These are phyloP conservation scores for Fusarium clavum DNA, from an alignment of 2,329 filamentous ascomycete species.

Conservation along the genomic window DNA sequence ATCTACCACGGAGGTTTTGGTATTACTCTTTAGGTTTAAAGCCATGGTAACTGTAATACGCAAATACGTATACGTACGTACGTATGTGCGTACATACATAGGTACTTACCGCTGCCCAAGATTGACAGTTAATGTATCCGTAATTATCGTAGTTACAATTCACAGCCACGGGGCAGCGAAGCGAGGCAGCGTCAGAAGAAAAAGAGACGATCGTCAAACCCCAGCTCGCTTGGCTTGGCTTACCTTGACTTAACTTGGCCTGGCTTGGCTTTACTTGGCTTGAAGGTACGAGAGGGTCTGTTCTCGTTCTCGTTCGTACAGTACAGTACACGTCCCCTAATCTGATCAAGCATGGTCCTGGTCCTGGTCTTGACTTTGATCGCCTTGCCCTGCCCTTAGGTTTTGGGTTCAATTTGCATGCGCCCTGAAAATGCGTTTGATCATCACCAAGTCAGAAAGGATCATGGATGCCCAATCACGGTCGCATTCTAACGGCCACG, in stretches of 20 bases:
- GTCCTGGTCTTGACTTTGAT: slow-evolving; percentile 15
- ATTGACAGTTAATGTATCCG: neutral
- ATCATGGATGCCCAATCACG: slow-evolving; percentile 15
- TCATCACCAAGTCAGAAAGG: slow-evolving; percentile 1
- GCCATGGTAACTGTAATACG: slow-evolving; percentile 3
- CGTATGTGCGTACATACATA: neutral
- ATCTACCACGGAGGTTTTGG: neutral
- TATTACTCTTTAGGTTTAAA: neutral
- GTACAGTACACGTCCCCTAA: slow-evolving; percentile 9
- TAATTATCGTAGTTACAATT: neutral
- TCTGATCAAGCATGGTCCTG: neutral
- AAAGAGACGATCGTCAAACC: slow-evolving; percentile 16
- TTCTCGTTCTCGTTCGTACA: slow-evolving; percentile 28
- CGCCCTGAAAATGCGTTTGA: slow-evolving; percentile 35
- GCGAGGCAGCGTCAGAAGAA: neutral
- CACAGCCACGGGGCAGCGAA: slow-evolving; percentile 15
- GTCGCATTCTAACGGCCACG: slow-evolving; percentile 16
- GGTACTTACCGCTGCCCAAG: neutral
- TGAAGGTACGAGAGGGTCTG: neutral
- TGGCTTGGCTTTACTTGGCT: neutral
- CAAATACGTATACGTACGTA: slow-evolving; percentile 10
- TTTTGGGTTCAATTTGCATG: slow-evolving; percentile 26
- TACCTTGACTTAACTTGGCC: neutral
- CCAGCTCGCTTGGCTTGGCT: slow-evolving; percentile 1
- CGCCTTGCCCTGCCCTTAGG: slow-evolving; percentile 28